phyloP scores from a whole-genome alignment of 768 basidiomycete genomes.

The Psilocybe subaeruginosa region DNA sequence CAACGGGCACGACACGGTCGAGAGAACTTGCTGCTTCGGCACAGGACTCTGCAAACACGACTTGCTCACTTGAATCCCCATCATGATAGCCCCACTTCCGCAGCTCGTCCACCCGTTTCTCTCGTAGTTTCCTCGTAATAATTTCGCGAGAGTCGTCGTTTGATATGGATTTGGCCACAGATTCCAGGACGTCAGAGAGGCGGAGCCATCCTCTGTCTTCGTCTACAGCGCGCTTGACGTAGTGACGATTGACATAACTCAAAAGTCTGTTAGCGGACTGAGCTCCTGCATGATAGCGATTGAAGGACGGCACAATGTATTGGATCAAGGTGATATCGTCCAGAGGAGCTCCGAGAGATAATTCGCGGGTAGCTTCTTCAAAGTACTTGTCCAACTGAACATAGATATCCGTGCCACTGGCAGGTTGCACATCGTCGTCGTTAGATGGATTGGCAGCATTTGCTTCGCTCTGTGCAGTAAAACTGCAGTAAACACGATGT shows the following conservation, averaged over 20 bases:
- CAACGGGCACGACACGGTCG: constrained; percentile 68
- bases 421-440: constrained; percentile 17
- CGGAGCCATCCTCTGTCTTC: constrained; percentile 82
- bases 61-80: constrained; percentile 46
- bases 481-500: constrained; percentile 33
- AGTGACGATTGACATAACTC: constrained; percentile 80
- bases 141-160: constrained; percentile 61
- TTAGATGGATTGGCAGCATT: constrained; percentile 18
- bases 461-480: constrained; percentile 60
- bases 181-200: constrained; percentile 64
- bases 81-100: constrained; percentile 72
- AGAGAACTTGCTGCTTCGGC: constrained; percentile 74
- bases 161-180: constrained; percentile 53
- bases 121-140: constrained; percentile 58
- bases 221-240: constrained; percentile 75
- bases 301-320: constrained; percentile 73
- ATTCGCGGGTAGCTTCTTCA: constrained; percentile 59
- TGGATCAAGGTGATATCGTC: constrained; percentile 69
- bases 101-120: constrained; percentile 63
- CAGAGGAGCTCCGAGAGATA: constrained; percentile 62
- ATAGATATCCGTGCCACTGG: constrained; percentile 71
- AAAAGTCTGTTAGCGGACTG: constrained; percentile 72
- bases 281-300: constrained; percentile 69
- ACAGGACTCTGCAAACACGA: constrained; percentile 64
- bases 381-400: constrained; percentile 75